These are phyloP conservation scores for Macrocybe gigantea DNA, from an alignment of 768 basidiomycete species.

Conservation along the genomic window DNA sequence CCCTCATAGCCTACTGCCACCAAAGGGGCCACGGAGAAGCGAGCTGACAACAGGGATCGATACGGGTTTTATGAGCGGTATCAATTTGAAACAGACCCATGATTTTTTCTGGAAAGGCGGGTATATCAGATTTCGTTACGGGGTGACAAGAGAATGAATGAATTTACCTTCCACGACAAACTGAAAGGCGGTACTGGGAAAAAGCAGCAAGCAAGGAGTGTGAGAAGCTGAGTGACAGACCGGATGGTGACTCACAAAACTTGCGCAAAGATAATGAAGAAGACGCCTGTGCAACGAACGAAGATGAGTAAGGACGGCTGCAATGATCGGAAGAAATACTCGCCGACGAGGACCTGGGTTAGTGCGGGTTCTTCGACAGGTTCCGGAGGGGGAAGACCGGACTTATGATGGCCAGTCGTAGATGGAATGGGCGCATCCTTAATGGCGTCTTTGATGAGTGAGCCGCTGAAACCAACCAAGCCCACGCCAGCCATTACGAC, in stretches of 20 bases:
- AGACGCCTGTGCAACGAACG: slow-evolving; percentile 52
- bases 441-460: slow-evolving; percentile 72
- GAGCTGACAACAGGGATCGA: slow-evolving; percentile 24
- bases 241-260: slow-evolving; percentile 61
- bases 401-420: slow-evolving; percentile 19
- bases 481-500: slow-evolving; percentile 84
- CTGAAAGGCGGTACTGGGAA: slow-evolving; percentile 74
- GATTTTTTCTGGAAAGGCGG: slow-evolving; percentile 67
- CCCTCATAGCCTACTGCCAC: slow-evolving; percentile 95
- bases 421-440: slow-evolving; percentile 35
- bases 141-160: background rate
- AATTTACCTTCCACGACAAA: slow-evolving; percentile 78
- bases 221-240: background rate
- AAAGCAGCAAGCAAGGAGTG: background rate
- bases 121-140: slow-evolving; percentile 1
- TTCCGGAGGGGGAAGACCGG: slow-evolving; percentile 32
- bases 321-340: slow-evolving; percentile 16
- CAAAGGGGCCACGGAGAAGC: slow-evolving; percentile 81
- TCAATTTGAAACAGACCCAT: slow-evolving; percentile 40
- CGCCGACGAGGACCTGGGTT: slow-evolving; percentile 72
- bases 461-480: slow-evolving; percentile 85
- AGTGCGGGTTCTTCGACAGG: slow-evolving; percentile 53
- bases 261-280: slow-evolving; percentile 91
- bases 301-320: slow-evolving; percentile 13
- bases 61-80: background rate